These are phyloP conservation scores for Microsporum canis DNA, from an alignment of 2,329 filamentous ascomycete species.

Conservation along the genomic window DNA sequence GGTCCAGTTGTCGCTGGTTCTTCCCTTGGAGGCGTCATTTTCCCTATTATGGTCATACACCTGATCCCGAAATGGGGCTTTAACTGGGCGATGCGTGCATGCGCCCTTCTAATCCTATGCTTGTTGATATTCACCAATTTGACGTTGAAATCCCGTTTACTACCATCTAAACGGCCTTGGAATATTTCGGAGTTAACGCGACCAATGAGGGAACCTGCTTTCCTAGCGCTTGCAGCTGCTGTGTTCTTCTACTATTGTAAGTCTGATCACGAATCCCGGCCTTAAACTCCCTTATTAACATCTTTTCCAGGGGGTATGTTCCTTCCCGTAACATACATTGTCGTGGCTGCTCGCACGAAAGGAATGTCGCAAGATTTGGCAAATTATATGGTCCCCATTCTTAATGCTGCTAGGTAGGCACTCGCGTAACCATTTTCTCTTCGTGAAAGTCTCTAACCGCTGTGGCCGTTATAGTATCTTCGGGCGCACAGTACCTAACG, in stretches of 20 bases:
- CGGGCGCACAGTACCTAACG: neutral
- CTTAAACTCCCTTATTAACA: neutral
- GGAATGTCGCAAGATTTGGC: slow-evolving; percentile 17
- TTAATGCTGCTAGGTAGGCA: slow-evolving; percentile 17
- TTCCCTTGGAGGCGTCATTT: slow-evolving; percentile 43
- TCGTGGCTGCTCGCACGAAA: slow-evolving; percentile 14
- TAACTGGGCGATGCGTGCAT: slow-evolving; percentile 46
- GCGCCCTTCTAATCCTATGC: slow-evolving; percentile 50
- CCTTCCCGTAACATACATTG: slow-evolving; percentile 14
- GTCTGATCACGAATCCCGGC: neutral
- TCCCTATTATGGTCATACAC: slow-evolving; percentile 42
- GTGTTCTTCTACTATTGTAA: slow-evolving; percentile 36
- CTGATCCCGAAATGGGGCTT: slow-evolving; percentile 38
- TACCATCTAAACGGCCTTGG: slow-evolving; percentile 30
- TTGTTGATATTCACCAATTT: slow-evolving; percentile 43
- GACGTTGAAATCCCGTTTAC: slow-evolving; percentile 40
- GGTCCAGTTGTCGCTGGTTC: slow-evolving; percentile 50
- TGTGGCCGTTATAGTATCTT: neutral
- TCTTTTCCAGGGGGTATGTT: slow-evolving; percentile 3
- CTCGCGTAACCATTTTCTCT: neutral
- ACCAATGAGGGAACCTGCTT: slow-evolving; percentile 38
- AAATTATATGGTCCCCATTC: slow-evolving; percentile 19
- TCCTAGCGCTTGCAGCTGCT: slow-evolving; percentile 34
- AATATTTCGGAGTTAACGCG: slow-evolving; percentile 37
- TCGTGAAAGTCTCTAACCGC: neutral